A percentile compares a stretch with the other conserved stretches of the same genome.
Conservation (phyloP, 2,329 filamentous ascomycete genomes). For the Trichoderma harzianum region DNA sequence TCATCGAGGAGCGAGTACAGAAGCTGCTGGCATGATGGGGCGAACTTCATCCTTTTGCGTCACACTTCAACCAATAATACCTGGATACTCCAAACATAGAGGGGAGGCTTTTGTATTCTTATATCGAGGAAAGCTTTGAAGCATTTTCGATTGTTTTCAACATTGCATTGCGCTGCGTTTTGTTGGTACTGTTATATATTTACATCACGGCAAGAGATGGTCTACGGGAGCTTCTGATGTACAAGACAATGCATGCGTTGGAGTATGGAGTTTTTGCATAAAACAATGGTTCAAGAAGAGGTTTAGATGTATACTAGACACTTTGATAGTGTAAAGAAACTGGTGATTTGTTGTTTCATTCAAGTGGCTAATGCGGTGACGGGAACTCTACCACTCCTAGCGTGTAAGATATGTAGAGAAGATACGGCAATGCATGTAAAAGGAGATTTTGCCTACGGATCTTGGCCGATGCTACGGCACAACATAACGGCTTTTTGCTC, state of each 20-base stretch:
- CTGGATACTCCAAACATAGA: neutral
- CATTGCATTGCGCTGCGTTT: slow-evolving; percentile 19
- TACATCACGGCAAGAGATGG: neutral
- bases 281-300: neutral
- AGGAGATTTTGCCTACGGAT: neutral
- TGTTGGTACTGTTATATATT: neutral
- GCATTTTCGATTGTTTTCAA: neutral
- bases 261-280: slow-evolving; percentile 4
- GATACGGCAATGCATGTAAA: neutral
- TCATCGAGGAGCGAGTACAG: slow-evolving; percentile 38
- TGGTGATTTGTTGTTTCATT: neutral
- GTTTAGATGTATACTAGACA: neutral
- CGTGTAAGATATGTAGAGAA: neutral
- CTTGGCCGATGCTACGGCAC: neutral
- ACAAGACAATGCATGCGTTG: neutral
- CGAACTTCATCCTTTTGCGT: neutral
- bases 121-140: neutral
- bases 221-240: slow-evolving; percentile 1
- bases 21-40: slow-evolving; percentile 25
- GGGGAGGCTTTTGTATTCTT: neutral
- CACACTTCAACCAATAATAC: neutral
- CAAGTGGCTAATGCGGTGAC: neutral
- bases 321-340: neutral
- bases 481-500: neutral
- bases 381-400: neutral